Evolutionary conservation across 108 stramenopile genomes (phyloP).

Genomic region (Licmophora abbreviata): DNA sequence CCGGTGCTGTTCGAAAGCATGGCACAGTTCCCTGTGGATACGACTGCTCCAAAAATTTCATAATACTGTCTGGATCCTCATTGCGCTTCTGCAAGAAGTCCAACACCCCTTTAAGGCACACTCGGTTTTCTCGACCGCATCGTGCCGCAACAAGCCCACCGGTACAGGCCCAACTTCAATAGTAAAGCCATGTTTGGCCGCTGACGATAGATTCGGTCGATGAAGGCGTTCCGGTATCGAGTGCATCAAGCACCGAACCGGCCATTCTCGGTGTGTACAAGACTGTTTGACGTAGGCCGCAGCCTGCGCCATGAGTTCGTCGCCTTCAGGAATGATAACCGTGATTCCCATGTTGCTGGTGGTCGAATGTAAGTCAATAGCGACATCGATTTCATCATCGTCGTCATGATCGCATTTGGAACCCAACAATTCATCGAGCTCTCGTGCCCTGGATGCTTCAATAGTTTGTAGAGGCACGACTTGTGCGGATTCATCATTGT

Average conservation of each 20-base stretch:
- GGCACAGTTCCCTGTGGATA: constrained; percentile 40
- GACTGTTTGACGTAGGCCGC: constrained; percentile 67
- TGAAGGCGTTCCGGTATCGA: constrained; percentile 38
- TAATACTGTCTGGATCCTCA: constrained; percentile 18
- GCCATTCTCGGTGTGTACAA: constrained; percentile 22
- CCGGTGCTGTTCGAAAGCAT: constrained; percentile 72
- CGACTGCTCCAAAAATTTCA: constrained; percentile 18
- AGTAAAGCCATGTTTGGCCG: constrained; percentile 59
- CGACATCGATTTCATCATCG: constrained; percentile 31
- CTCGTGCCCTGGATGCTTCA: constrained; percentile 55
- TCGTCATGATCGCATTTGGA: constrained; percentile 39
- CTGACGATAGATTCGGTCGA: constrained; percentile 59
- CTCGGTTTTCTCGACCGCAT: constrained; percentile 70
- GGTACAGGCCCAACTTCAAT: constrained; percentile 83
- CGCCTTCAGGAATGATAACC: constrained; percentile 63
- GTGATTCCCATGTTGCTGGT: constrained; percentile 80
- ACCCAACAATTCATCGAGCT: constrained; percentile 62
- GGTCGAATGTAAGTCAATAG: constrained; percentile 78
- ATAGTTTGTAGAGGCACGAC: constrained; percentile 9
- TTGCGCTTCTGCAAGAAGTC: constrained; percentile 57
- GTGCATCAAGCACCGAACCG: constrained; percentile 51
- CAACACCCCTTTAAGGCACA: constrained; percentile 40
- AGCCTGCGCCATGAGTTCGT: constrained; percentile 53
- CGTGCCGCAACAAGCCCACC: constrained; percentile 73
- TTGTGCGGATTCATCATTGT: background rate